Conservation (phyloP, 768 basidiomycete genomes). For the Phaffia australis region DNA sequence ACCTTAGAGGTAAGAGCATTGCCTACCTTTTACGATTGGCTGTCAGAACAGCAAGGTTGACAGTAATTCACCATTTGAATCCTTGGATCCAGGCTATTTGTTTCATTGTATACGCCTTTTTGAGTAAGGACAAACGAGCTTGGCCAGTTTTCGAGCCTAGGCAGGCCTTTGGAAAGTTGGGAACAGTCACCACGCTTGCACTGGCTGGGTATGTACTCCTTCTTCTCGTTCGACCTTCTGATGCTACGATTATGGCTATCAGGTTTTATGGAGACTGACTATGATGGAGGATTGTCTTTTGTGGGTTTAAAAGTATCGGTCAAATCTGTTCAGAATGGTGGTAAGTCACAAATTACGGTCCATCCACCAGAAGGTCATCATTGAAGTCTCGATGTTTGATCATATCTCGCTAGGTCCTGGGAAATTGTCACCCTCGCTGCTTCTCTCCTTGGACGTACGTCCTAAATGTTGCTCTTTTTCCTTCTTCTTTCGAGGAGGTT, state of each 20-base stretch:
- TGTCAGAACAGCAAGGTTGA: neutral
- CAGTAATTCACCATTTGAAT: neutral
- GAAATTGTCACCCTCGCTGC: constrained; percentile 19
- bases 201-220: constrained; percentile 59
- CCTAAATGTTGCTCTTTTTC: constrained; percentile 3
- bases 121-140: constrained; percentile 50
- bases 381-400: too few relatives aligned
- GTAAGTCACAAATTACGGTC: constrained; percentile 37
- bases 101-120: constrained; percentile 35
- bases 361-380: too few relatives aligned
- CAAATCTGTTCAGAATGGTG: constrained; percentile 92
- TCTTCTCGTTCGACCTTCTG: too few relatives aligned
- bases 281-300: too few relatives aligned
- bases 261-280: too few relatives aligned
- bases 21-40: neutral
- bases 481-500: neutral
- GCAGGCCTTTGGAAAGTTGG: constrained; percentile 62
- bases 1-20: constrained; percentile 53
- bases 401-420: neutral
- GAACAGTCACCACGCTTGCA: constrained; percentile 40
- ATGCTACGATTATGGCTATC: too few relatives aligned
- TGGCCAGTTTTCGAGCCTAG: constrained; percentile 65
- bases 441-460: constrained; percentile 64
- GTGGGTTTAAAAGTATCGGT: constrained; percentile 37
- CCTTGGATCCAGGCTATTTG: constrained; percentile 33